Evolutionary conservation across 805 yeast genomes (phyloP).

Genomic region (Teunomyces tritomae): DNA sequence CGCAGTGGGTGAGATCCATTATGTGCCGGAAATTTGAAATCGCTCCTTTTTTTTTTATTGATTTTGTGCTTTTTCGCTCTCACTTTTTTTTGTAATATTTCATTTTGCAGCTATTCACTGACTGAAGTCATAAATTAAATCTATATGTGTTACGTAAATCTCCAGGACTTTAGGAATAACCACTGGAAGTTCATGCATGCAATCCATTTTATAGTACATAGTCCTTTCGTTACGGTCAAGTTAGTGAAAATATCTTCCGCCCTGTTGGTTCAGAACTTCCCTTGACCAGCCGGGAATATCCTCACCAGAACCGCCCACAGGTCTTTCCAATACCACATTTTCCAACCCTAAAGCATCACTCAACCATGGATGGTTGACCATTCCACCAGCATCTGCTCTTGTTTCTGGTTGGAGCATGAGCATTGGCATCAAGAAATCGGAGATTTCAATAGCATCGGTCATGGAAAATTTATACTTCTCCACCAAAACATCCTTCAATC

Average conservation of each 20-base stretch:
- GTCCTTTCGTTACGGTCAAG: neutral
- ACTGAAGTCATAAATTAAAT: neutral
- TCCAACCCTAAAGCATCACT: constrained; percentile 77
- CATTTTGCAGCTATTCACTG: neutral
- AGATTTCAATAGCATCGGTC: constrained; percentile 66
- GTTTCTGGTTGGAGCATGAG: constrained; percentile 69
- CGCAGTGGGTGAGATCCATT: neutral
- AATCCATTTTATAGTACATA: neutral
- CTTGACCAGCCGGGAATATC: constrained; percentile 90
- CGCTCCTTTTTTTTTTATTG: neutral
- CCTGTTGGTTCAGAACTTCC: constrained; percentile 34
- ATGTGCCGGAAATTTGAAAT: neutral
- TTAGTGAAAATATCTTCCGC: constrained; percentile 1
- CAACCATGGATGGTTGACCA: constrained; percentile 85
- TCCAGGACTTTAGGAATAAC: neutral
- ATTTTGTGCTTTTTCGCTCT: too few species aligned
- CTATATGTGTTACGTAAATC: neutral
- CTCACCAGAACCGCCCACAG: constrained; percentile 74
- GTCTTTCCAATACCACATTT: constrained; percentile 66
- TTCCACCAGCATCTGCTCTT: constrained; percentile 95
- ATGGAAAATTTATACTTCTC: constrained; percentile 81
- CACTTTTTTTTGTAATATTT: neutral
- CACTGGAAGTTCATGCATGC: neutral
- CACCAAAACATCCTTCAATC: constrained; percentile 69
- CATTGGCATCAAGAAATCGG: constrained; percentile 84